Conservation (phyloP, 2,329 filamentous ascomycete species). For the Ascochyta viciae-villosae region DNA sequence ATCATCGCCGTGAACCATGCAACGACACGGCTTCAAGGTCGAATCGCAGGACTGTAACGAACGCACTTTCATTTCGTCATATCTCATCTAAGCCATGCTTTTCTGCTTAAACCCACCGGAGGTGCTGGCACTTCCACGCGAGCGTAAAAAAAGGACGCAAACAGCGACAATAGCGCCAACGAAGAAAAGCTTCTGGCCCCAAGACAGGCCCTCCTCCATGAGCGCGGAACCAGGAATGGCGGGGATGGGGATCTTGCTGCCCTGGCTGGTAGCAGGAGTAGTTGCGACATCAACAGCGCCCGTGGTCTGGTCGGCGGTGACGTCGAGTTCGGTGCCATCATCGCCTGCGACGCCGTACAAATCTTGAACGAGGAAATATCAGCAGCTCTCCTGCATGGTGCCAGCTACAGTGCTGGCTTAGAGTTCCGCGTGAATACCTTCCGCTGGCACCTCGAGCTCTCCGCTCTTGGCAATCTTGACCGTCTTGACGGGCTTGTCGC, state of each 20-base stretch:
- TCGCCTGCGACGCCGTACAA: slow-evolving; percentile 53
- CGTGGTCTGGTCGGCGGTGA: slow-evolving; percentile 38
- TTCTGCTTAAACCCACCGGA: slow-evolving; percentile 44
- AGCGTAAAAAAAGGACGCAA: slow-evolving; percentile 52
- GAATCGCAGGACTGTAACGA: not conserved
- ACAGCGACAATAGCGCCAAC: slow-evolving; percentile 53
- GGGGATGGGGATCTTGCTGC: slow-evolving; percentile 27
- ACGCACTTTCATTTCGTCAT: slow-evolving; percentile 18
- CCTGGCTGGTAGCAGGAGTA: slow-evolving; percentile 30
- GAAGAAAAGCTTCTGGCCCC: slow-evolving; percentile 55
- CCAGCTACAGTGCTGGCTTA: slow-evolving; percentile 59
- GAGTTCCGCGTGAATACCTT: slow-evolving; percentile 94
- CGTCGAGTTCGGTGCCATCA: slow-evolving; percentile 53
- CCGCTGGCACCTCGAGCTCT: slow-evolving; percentile 80
- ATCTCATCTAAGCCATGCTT: slow-evolving; percentile 48
- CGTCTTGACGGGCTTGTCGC: slow-evolving; percentile 72
- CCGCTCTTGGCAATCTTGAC: slow-evolving; percentile 85
- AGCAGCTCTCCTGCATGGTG: slow-evolving; percentile 50
- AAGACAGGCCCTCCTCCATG: slow-evolving; percentile 49
- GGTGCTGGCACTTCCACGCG: slow-evolving; percentile 33
- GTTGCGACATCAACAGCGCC: slow-evolving; percentile 34
- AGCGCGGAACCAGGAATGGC: slow-evolving; percentile 21
- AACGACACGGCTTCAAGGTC: not conserved
- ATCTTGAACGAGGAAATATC: slow-evolving; percentile 54
- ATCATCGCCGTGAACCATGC: not conserved